Conservation (phyloP, 768 basidiomycete genomes). For the Termitomyces sp. region DNA sequence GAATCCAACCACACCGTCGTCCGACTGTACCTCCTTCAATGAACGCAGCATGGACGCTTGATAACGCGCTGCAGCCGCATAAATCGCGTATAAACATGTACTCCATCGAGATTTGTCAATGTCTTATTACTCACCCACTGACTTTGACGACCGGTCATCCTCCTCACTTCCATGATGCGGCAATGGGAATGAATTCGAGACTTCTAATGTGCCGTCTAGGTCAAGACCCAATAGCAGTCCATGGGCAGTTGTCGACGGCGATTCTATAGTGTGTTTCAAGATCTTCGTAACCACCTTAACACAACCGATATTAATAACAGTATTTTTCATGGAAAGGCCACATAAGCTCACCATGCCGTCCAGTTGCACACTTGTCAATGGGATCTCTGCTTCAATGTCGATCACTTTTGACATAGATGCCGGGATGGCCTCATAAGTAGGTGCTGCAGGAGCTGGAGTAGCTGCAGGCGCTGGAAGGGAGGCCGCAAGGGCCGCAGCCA, state of each 20-base stretch:
- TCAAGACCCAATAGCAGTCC: conserved; percentile 90
- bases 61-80: conserved; percentile 58
- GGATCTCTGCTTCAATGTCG: conserved; percentile 90
- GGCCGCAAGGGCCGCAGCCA: conserved; percentile 92
- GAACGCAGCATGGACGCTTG: conserved; percentile 83
- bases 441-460: conserved; percentile 57
- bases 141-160: conserved; percentile 78
- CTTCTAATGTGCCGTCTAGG: conserved; percentile 85
- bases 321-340: conserved; percentile 1
- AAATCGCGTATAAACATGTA: not conserved
- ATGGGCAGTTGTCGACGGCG: conserved; percentile 67
- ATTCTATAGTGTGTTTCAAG: conserved; percentile 86
- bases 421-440: conserved; percentile 84
- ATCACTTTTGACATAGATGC: conserved; percentile 90
- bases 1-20: conserved; percentile 91
- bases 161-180: conserved; percentile 73
- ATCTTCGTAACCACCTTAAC: conserved; percentile 88
- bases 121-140: conserved; percentile 50
- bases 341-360: conserved; percentile 74
- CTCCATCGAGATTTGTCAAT: conserved; percentile 4
- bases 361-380: conserved; percentile 74
- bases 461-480: conserved; percentile 67
- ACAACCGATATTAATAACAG: conserved; percentile 1
- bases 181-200: conserved; percentile 87
- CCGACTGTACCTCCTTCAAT: conserved; percentile 86